phyloP scores from a whole-genome alignment of 306 rosid species.

The Castanea sativa region DNA sequence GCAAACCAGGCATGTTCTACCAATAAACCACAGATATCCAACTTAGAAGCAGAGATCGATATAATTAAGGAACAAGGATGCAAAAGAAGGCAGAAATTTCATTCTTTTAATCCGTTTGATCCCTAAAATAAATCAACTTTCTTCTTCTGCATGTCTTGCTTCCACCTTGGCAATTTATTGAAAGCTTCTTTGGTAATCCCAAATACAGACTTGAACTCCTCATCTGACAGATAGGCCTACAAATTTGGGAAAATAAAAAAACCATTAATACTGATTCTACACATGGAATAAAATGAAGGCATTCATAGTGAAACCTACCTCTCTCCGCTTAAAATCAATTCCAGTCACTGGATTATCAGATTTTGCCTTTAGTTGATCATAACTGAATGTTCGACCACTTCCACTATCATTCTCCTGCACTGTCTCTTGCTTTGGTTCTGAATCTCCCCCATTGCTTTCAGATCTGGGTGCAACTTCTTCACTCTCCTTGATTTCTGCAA shows the following conservation, averaged over 20 bases:
- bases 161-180: conserved; percentile 88
- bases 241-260: conserved; percentile 22
- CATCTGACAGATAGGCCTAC: conserved; percentile 84
- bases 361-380: conserved; percentile 84
- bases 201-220: conserved; percentile 69
- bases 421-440: conserved; percentile 57
- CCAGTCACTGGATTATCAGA: conserved; percentile 80
- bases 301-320: conserved; percentile 52
- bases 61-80: conserved; percentile 40
- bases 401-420: conserved; percentile 40
- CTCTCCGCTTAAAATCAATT: conserved; percentile 84
- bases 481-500: conserved; percentile 54
- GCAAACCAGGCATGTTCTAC: conserved; percentile 44
- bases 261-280: conserved; percentile 10
- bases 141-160: conserved; percentile 97
- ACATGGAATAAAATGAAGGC: conserved; percentile 4
- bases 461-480: conserved; percentile 46
- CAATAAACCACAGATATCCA: conserved; percentile 56
- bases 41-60: conserved; percentile 38
- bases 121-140: conserved; percentile 77
- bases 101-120: conserved; percentile 20
- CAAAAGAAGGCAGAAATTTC: conserved; percentile 29
- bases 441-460: conserved; percentile 44
- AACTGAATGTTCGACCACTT: conserved; percentile 49
- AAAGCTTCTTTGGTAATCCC: conserved; percentile 78